Percentiles rank a stretch among this genome's conserved stretches.
Conservation (phyloP, 345 rosid species). For the Rhodomyrtus tomentosa region DNA sequence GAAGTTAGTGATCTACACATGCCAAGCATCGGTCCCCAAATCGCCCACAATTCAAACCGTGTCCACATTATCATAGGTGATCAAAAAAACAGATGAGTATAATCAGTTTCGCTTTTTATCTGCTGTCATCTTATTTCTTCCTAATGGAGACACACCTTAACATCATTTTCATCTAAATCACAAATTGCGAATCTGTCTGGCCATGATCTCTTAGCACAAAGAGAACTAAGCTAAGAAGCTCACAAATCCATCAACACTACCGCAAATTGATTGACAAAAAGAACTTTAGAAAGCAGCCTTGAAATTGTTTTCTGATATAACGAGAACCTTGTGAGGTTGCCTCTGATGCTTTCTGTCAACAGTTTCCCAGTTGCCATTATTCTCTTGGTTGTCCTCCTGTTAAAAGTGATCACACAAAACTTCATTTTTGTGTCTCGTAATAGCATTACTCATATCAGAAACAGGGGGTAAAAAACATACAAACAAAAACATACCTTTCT, state of each 20-base stretch:
- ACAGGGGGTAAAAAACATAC: not conserved
- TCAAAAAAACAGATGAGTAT: not conserved
- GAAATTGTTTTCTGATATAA: not conserved
- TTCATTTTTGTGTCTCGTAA: not conserved
- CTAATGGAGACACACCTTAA: not conserved
- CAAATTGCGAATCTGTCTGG: not conserved
- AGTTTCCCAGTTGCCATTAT: conserved; percentile 79
- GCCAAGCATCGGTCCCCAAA: not conserved
- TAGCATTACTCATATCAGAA: not conserved
- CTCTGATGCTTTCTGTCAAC: conserved; percentile 52
- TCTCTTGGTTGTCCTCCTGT: conserved; percentile 27
- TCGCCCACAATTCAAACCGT: not conserved
- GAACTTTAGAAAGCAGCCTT: not conserved
- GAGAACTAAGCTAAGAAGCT: not conserved
- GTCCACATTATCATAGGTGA: not conserved
- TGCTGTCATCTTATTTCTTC: not conserved
- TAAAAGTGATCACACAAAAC: not conserved
- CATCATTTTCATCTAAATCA: not conserved
- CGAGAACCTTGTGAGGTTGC: conserved; percentile 42
- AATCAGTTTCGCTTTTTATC: not conserved
- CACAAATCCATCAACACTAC: not conserved
- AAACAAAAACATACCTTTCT: conserved; percentile 13
- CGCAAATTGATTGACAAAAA: not conserved
- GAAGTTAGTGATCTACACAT: not conserved
- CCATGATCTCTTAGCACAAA: not conserved